phyloP scores from a whole-genome alignment of 345 rosid genomes.

The Trapa bicornis region DNA sequence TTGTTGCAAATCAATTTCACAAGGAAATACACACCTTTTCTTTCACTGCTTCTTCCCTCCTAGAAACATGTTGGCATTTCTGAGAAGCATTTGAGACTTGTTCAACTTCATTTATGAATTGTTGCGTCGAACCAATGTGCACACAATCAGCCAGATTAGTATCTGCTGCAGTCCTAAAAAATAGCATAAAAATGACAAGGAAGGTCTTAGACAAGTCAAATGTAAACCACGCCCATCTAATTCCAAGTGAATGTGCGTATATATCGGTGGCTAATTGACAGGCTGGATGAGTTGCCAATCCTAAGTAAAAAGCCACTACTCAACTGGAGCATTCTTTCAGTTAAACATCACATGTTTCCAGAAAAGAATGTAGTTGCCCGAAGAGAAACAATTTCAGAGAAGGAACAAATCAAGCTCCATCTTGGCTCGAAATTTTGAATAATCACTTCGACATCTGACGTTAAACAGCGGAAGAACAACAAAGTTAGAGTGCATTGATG shows the following conservation, averaged over 20 bases:
- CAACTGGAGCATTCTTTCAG: not conserved
- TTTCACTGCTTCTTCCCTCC: constrained; percentile 36
- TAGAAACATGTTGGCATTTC: constrained; percentile 24
- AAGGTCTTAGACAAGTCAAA: not conserved
- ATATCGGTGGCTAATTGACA: too few species aligned
- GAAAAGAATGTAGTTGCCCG: not conserved
- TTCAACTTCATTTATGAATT: constrained; percentile 48
- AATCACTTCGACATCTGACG: too few species aligned
- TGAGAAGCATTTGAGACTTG: constrained; percentile 20
- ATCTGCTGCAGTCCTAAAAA: not conserved
- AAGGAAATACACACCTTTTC: constrained; percentile 42
- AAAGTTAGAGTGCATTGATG: not conserved
- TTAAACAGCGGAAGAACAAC: not conserved
- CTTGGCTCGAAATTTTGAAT: not conserved
- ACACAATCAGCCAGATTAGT: constrained; percentile 22
- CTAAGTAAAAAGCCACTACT: too few species aligned
- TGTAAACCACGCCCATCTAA: not conserved
- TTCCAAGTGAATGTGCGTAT: not conserved
- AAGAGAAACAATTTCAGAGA: not conserved
- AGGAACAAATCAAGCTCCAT: not conserved
- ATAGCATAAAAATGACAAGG: not conserved
- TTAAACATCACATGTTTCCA: not conserved
- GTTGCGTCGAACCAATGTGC: constrained; percentile 61
- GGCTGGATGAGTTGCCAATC: too few species aligned
- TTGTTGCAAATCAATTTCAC: not conserved